phyloP scores from a whole-genome alignment of 768 basidiomycete species.

The Mycena capillaripes region DNA sequence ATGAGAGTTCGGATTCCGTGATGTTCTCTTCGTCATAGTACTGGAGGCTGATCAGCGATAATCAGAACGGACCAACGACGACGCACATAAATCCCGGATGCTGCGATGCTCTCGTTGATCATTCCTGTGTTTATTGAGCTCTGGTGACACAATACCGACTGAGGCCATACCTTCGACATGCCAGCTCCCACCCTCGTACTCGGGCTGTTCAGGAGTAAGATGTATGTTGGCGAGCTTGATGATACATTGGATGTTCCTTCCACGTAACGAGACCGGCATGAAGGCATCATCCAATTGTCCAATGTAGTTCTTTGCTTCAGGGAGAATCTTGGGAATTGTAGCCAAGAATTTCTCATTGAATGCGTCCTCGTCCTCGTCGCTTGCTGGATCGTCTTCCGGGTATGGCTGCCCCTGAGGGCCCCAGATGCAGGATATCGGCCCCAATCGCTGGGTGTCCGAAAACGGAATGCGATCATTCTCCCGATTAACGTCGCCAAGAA shows the following conservation, averaged over 20 bases:
- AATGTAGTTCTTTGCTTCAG: slow-evolving; percentile 20
- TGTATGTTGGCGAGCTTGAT: slow-evolving; percentile 40
- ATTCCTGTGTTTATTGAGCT: slow-evolving; percentile 22
- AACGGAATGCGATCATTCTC: slow-evolving; percentile 7
- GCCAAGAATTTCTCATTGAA: slow-evolving; percentile 11
- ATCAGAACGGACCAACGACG: background rate
- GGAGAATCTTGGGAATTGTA: background rate
- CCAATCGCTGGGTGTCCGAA: slow-evolving; percentile 3
- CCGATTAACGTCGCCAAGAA: slow-evolving; percentile 36
- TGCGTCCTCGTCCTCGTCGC: slow-evolving; percentile 31
- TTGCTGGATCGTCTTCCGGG: slow-evolving; percentile 22
- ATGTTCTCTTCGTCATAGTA: slow-evolving; percentile 41
- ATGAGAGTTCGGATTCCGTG: slow-evolving; percentile 24
- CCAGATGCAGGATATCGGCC: slow-evolving; percentile 22
- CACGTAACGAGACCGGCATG: slow-evolving; percentile 26
- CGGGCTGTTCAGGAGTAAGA: slow-evolving; percentile 36
- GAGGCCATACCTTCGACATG: slow-evolving; percentile 38
- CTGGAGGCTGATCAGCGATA: background rate
- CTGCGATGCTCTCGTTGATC: slow-evolving; percentile 38
- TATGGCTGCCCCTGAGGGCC: slow-evolving; percentile 13
- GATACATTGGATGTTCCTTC: slow-evolving; percentile 36
- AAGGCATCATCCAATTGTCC: slow-evolving; percentile 17
- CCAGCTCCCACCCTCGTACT: slow-evolving; percentile 39
- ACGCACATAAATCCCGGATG: slow-evolving; percentile 37
- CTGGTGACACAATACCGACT: background rate